Evolutionary conservation across 805 yeast genomes (phyloP).

Genomic region (Cyberlindnera lachancei): DNA sequence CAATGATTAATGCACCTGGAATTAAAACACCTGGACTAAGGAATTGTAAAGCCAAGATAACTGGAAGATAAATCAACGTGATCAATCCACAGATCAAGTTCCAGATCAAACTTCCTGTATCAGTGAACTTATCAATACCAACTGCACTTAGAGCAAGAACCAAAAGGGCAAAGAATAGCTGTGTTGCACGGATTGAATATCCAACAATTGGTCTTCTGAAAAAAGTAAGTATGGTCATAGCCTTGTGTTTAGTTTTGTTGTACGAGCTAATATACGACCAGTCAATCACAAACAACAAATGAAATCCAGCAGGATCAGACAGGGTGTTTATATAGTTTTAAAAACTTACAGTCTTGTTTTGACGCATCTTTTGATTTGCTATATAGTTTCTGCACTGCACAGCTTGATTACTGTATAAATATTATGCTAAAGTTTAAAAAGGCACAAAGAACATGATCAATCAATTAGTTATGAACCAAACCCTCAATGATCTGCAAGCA

Average conservation of each 20-base stretch:
- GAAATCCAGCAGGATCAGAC: too few species aligned
- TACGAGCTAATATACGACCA: too few species aligned
- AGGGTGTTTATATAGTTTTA: too few species aligned
- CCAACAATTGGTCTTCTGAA: slow-evolving; percentile 4
- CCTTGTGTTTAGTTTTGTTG: not conserved
- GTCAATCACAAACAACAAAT: too few species aligned
- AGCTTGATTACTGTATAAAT: too few species aligned
- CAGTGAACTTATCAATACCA: slow-evolving; percentile 5
- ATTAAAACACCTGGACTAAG: slow-evolving; percentile 4
- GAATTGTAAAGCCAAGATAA: slow-evolving; percentile 2
- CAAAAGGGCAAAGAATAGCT: slow-evolving; percentile 9
- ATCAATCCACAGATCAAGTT: slow-evolving; percentile 9
- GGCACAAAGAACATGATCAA: too few species aligned
- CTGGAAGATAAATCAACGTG: slow-evolving; percentile 5
- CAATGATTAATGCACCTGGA: slow-evolving; percentile 9
- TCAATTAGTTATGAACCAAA: too few species aligned
- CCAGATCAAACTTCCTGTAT: slow-evolving; percentile 8
- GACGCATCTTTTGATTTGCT: too few species aligned
- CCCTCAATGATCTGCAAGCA: too few species aligned
- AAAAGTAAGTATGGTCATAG: not conserved
- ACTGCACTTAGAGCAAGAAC: slow-evolving; percentile 9
- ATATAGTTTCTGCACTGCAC: too few species aligned
- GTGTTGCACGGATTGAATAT: slow-evolving; percentile 8
- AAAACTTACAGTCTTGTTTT: too few species aligned
- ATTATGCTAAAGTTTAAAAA: too few species aligned